Evolutionary conservation across 202 grass and related monocot species (phyloP).

Genomic region (Elaeis oleifera): DNA sequence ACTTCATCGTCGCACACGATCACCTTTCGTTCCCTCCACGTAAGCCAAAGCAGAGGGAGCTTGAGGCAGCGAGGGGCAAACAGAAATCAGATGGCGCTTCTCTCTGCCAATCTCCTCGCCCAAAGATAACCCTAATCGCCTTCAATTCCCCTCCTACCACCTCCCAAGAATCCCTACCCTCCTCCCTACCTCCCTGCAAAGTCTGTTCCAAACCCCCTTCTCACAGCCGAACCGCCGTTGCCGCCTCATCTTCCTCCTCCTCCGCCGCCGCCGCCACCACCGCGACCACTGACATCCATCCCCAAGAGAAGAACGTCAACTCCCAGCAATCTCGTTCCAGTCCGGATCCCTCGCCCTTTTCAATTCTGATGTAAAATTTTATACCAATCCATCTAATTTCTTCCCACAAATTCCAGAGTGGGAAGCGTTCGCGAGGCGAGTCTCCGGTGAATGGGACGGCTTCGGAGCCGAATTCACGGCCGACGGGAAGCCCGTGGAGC

Average conservation of each 20-base stretch:
- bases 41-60: neutral
- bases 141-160: conserved; percentile 5
- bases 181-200: neutral
- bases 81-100: conserved; percentile 30
- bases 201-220: conserved; percentile 10
- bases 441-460: conserved; percentile 95
- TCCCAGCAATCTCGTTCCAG: neutral
- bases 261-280: neutral
- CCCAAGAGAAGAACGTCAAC: too few relatives aligned
- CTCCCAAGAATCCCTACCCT: neutral
- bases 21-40: neutral
- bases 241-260: conserved; percentile 12
- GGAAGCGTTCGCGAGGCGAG: conserved; percentile 51
- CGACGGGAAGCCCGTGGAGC: conserved; percentile 54
- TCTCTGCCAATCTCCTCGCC: conserved; percentile 28
- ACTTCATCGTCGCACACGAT: neutral
- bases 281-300: neutral
- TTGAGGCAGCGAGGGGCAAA: neutral
- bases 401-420: conserved; percentile 29
- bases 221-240: conserved; percentile 1
- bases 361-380: neutral
- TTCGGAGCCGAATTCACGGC: conserved; percentile 74
- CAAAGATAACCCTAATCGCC: conserved; percentile 1
- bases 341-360: conserved; percentile 2
- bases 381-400: neutral